Base-by-base conservation (phyloP, 371 early-diverging fungal genomes). In the Rhizopus stolonifer region DNA sequence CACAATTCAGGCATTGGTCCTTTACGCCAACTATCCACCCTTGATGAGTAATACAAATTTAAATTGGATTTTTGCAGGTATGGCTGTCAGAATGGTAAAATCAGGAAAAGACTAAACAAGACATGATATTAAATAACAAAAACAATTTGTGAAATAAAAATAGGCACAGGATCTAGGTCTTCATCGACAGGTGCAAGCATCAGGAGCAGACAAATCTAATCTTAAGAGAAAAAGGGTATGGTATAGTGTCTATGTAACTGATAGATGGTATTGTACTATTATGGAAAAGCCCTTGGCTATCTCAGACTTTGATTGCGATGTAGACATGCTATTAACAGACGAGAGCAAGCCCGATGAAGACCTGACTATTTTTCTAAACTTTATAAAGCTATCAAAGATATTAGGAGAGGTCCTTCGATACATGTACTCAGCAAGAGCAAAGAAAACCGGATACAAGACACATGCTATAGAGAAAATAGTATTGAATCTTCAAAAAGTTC, bases 21-120 rank as follows among this genome's bases (percentile, higher is more conserved):
- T 77, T n/a, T 49, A 72, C 13, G 68, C 65, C 36, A 60, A 55
- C 5, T 67, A 70, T 49, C 77, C 77, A 3, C 64, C 69, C 10
- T 70, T 60, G 22, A 60, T 69, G 5, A 62, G 60, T 13, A 63
- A 56, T 13, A 58, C 65, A 0, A 60, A 72, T 42, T 60, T 64
- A 17, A 72, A 65, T 40, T 77, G 77, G 77, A 67, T 77, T 25
- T 43, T 61, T n/a, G 67, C 71, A 13, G 77, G 77, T 11, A 70
- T 77, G 77, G 77, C 73, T 5, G 67, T 77, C 7, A 57, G 77
- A 49, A 70, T 77, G 77, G 68, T 67, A 62, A 49, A 34, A 33
- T 22, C 31, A 29, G 31, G 10, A 29, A 29, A 29, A 10, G 31
- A 29, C 31, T 7, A 29, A 29, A 29, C 7, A 7, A 29, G 31